Percentiles rank a stretch among this genome's conserved stretches.
These are phyloP conservation scores for Plasmodium cynomolgi DNA, from an alignment of 169 alveolate genomes.

Conservation along the genomic window DNA sequence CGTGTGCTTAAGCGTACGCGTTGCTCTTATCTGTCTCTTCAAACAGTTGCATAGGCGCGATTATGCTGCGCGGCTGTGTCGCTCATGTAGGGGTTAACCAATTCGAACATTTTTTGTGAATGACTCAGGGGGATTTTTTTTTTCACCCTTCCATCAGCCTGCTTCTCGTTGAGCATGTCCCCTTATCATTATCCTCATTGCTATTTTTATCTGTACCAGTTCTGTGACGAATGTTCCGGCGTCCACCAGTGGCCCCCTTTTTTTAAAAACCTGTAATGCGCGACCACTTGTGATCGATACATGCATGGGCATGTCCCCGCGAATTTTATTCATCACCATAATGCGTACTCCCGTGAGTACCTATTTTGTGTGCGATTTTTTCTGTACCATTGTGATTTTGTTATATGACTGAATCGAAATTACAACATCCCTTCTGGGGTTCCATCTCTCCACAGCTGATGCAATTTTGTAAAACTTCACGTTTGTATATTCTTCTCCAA, in stretches of 20 bases:
- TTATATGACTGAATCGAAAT: background rate
- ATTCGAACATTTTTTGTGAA: background rate
- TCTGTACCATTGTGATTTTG: background rate
- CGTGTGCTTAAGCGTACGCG: background rate
- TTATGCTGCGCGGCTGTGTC: background rate
- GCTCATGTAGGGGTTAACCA: background rate
- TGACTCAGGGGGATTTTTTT: background rate
- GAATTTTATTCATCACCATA: background rate
- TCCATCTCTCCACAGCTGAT: background rate
- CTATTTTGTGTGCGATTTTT: background rate
- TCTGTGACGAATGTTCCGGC: slow-evolving; percentile 1
- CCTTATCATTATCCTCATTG: background rate
- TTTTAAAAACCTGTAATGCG: background rate
- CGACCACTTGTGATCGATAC: background rate
- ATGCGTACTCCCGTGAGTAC: background rate
- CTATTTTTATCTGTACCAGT: background rate
- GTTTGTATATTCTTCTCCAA: background rate
- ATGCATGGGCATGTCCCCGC: background rate
- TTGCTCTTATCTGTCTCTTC: background rate
- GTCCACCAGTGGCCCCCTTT: background rate
- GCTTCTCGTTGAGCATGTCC: background rate
- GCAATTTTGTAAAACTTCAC: background rate
- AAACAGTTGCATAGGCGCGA: background rate
- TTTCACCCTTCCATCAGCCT: background rate
- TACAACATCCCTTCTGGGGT: background rate